These are phyloP conservation scores for Cylindrotheca fusiformis DNA, from an alignment of 108 stramenopile genomes.

Conservation along the genomic window DNA sequence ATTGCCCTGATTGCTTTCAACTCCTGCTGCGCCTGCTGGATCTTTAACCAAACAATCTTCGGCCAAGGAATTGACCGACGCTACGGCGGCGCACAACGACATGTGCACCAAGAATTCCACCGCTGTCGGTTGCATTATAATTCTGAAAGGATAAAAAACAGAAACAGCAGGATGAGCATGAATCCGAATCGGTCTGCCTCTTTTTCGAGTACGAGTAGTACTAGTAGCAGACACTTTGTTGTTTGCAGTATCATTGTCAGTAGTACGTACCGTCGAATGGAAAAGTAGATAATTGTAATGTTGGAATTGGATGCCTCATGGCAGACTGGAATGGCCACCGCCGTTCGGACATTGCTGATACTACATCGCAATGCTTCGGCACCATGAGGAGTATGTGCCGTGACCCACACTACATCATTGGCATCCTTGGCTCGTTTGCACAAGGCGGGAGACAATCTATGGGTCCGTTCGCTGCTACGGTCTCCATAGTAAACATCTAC, in stretches of 20 bases:
- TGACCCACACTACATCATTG: slow-evolving; percentile 85
- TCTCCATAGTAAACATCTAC: slow-evolving; percentile 92
- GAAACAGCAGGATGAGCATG: neutral
- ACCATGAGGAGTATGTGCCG: slow-evolving; percentile 64
- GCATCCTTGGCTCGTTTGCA: slow-evolving; percentile 90
- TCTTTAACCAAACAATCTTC: slow-evolving; percentile 57
- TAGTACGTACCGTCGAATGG: slow-evolving; percentile 75
- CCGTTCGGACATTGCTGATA: slow-evolving; percentile 83
- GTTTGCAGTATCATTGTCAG: neutral
- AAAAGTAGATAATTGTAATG: slow-evolving; percentile 87
- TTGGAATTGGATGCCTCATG: slow-evolving; percentile 77
- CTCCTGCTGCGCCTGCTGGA: neutral
- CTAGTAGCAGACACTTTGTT: neutral
- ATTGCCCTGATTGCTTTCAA: neutral
- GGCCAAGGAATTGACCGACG: slow-evolving; percentile 66
- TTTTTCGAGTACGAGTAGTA: neutral
- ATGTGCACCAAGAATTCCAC: slow-evolving; percentile 87
- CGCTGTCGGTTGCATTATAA: slow-evolving; percentile 71
- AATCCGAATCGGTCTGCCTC: neutral
- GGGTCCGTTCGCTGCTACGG: slow-evolving; percentile 64
- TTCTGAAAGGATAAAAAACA: slow-evolving; percentile 32
- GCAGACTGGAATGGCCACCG: slow-evolving; percentile 88
- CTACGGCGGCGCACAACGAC: slow-evolving; percentile 72
- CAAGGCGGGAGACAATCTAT: slow-evolving; percentile 81
- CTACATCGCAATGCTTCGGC: slow-evolving; percentile 75